Percentiles rank a stretch among this genome's conserved stretches.
These are phyloP conservation scores for Picochlorum costavermella DNA, from an alignment of 139 green algal species.

Conservation along the genomic window DNA sequence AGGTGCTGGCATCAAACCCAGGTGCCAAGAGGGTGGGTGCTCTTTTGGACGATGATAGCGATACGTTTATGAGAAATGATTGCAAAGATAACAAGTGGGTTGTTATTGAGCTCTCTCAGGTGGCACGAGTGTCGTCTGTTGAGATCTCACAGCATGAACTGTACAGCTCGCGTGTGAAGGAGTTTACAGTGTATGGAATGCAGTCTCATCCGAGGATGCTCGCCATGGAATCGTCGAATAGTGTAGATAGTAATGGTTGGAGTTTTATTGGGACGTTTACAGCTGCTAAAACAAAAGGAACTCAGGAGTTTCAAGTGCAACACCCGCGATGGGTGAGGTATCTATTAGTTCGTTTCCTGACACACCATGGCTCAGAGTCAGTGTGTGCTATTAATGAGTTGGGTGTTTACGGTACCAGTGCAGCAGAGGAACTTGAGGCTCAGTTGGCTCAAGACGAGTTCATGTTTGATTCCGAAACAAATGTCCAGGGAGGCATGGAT, in stretches of 20 bases:
- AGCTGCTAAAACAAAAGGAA: slow-evolving; percentile 61
- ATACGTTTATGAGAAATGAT: slow-evolving; percentile 78
- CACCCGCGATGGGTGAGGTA: slow-evolving; percentile 46
- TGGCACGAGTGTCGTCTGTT: slow-evolving; percentile 29
- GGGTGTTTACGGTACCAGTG: slow-evolving; percentile 51
- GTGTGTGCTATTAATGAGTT: slow-evolving; percentile 85
- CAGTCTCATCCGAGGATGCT: slow-evolving; percentile 43
- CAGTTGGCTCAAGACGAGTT: slow-evolving; percentile 35
- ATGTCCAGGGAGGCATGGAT: too few species aligned
- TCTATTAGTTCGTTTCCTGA: slow-evolving; percentile 62
- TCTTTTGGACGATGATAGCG: slow-evolving; percentile 66
- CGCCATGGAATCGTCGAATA: slow-evolving; percentile 12
- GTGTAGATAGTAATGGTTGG: slow-evolving; percentile 50
- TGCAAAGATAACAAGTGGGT: slow-evolving; percentile 71
- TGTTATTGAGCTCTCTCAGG: slow-evolving; percentile 71
- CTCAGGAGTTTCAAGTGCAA: slow-evolving; percentile 49
- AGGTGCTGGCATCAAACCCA: slow-evolving; percentile 67
- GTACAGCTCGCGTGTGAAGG: slow-evolving; percentile 57
- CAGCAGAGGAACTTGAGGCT: slow-evolving; percentile 73
- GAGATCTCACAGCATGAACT: slow-evolving; percentile 72
- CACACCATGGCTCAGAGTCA: slow-evolving; percentile 66
- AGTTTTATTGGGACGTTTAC: slow-evolving; percentile 61
- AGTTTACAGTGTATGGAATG: slow-evolving; percentile 51
- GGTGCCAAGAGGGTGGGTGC: slow-evolving; percentile 55
- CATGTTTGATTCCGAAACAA: background rate